A percentile compares a stretch with the other conserved stretches of the same genome.
phyloP scores from a whole-genome alignment of 208 protist species.

The Wallacemonas sp. region DNA sequence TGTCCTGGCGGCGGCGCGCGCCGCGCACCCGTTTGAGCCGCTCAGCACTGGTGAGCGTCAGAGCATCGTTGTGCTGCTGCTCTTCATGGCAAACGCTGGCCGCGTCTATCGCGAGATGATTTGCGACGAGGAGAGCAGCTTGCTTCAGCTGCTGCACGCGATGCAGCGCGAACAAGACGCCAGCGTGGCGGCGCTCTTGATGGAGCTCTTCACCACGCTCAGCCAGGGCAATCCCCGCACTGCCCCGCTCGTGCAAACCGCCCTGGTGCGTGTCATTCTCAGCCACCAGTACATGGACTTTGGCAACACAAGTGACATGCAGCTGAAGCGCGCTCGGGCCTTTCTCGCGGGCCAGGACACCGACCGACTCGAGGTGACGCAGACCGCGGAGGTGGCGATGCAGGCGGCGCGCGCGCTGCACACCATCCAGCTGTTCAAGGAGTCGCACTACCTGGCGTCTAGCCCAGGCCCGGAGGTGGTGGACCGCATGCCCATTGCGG shows the following conservation, averaged over 20 bases:
- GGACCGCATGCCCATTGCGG: slow-evolving; percentile 35
- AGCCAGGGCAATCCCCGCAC: slow-evolving; percentile 64
- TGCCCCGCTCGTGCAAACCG: slow-evolving; percentile 50
- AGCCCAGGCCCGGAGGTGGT: slow-evolving; percentile 18
- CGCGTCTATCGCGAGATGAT: slow-evolving; percentile 91
- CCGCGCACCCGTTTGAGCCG: slow-evolving; percentile 9
- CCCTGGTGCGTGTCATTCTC: slow-evolving; percentile 54
- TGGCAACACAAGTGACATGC: slow-evolving; percentile 12
- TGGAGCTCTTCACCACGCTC: slow-evolving; percentile 66
- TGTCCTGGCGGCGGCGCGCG: background rate
- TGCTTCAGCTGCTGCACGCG: slow-evolving; percentile 54
- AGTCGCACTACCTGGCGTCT: slow-evolving; percentile 39
- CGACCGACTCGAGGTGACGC: background rate
- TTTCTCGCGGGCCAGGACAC: background rate
- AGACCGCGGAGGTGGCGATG: slow-evolving; percentile 40
- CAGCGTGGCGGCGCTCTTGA: slow-evolving; percentile 47
- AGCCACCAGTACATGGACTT: slow-evolving; percentile 14
- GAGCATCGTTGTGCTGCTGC: slow-evolving; percentile 59
- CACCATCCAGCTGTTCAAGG: slow-evolving; percentile 60
- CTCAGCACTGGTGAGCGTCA: slow-evolving; percentile 46
- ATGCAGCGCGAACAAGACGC: slow-evolving; percentile 57
- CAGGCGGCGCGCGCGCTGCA: slow-evolving; percentile 59
- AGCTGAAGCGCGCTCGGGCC: background rate
- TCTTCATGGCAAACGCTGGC: slow-evolving; percentile 82
- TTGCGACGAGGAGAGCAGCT: slow-evolving; percentile 61